Conservation (phyloP, 2,329 filamentous ascomycete species). For the Colletotrichum tamarilloi region DNA sequence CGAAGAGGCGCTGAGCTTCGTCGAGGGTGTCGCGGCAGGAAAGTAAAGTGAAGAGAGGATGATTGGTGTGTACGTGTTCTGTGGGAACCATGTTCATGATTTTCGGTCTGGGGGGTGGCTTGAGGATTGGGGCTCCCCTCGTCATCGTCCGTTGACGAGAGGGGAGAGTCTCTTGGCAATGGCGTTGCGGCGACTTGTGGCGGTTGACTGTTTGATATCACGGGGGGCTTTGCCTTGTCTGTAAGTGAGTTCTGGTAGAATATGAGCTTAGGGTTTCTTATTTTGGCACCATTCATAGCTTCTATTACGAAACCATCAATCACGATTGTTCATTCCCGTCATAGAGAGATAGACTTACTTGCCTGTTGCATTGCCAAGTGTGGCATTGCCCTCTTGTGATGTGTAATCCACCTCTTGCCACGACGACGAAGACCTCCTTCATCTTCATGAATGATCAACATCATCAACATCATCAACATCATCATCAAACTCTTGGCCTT, state of each 20-base stretch:
- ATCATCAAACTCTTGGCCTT: neutral
- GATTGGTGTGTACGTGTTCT: neutral
- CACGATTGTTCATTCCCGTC: neutral
- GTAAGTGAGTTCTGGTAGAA: constrained; percentile 8
- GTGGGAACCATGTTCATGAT: constrained; percentile 8
- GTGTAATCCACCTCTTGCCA: neutral
- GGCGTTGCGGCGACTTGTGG: constrained; percentile 35
- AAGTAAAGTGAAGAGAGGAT: constrained; percentile 12
- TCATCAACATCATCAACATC: neutral
- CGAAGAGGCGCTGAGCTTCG: constrained; percentile 91
- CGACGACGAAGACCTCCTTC: neutral
- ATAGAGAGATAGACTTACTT: neutral
- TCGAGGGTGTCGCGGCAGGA: constrained; percentile 77
- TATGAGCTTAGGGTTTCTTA: neutral
- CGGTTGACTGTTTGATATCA: constrained; percentile 33
- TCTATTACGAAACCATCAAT: constrained; percentile 10
- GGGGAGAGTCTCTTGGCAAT: constrained; percentile 17
- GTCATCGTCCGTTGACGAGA: neutral
- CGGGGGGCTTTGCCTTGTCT: constrained; percentile 6
- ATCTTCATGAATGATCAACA: neutral
- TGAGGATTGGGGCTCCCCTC: neutral
- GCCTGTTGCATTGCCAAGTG: neutral
- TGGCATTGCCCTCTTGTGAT: neutral
- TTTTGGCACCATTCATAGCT: constrained; percentile 6
- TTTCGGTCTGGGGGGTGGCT: neutral